Evolutionary conservation across 768 basidiomycete species (phyloP).

Genomic region (Suillus placidus): DNA sequence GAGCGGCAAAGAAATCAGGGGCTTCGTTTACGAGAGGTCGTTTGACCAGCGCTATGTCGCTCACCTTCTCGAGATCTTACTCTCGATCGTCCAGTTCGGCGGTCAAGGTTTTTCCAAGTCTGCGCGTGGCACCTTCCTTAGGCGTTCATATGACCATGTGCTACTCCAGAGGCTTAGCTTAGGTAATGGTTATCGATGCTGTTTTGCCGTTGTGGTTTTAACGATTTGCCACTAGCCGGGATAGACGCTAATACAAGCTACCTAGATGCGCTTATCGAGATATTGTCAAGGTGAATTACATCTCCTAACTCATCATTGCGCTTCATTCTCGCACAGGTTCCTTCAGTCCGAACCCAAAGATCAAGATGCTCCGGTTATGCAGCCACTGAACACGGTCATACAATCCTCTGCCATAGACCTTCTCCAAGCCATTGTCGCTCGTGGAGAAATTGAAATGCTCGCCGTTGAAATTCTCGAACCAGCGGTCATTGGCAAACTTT

Average conservation of each 20-base stretch:
- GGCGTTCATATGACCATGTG: constrained; percentile 63
- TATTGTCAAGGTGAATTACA: constrained; percentile 70
- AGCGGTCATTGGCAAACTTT: constrained; percentile 74
- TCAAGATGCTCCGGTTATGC: constrained; percentile 51
- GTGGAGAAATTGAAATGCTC: constrained; percentile 73
- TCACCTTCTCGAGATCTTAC: constrained; percentile 76
- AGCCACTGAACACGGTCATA: constrained; percentile 59
- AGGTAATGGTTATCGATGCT: constrained; percentile 40
- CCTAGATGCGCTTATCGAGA: constrained; percentile 72
- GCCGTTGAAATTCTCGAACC: constrained; percentile 69
- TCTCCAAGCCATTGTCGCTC: constrained; percentile 77
- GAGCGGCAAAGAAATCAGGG: constrained; percentile 66
- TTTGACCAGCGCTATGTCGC: constrained; percentile 77
- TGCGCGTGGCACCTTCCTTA: constrained; percentile 63
- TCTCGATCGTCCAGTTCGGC: constrained; percentile 82
- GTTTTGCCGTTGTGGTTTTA: constrained; percentile 12
- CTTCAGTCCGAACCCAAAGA: constrained; percentile 76
- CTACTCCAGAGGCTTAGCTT: constrained; percentile 62
- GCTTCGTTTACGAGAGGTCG: constrained; percentile 68
- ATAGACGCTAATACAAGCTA: constrained; percentile 65
- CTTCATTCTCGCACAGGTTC: constrained; percentile 47
- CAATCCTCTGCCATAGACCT: constrained; percentile 81
- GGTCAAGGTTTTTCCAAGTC: constrained; percentile 86
- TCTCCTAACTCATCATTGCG: neutral
- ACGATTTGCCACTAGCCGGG: constrained; percentile 28